phyloP scores from a whole-genome alignment of 2,329 filamentous ascomycete genomes.

The Fusarium kyushuense region DNA sequence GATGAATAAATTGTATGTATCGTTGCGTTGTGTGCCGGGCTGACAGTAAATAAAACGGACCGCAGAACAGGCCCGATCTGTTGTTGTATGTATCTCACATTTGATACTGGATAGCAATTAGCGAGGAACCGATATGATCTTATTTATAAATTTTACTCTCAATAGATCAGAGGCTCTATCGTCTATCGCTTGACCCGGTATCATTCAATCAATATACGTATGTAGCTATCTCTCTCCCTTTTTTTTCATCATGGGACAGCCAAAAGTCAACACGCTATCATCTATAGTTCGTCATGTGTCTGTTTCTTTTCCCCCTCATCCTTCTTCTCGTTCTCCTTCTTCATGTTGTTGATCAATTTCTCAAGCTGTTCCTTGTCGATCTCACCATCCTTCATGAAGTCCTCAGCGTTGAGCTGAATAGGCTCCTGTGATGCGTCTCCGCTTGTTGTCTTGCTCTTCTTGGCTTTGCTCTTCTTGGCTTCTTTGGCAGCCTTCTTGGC shows the following conservation, averaged over 20 bases:
- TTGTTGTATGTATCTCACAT: not conserved
- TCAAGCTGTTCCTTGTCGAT: conserved; percentile 47
- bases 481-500: conserved; percentile 61
- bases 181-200: conserved; percentile 36
- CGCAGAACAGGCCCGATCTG: conserved; percentile 4
- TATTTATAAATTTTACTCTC: conserved; percentile 31
- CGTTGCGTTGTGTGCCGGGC: not conserved
- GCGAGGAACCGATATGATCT: conserved; percentile 24
- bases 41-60: not conserved
- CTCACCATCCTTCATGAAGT: conserved; percentile 57
- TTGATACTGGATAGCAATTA: not conserved
- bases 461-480: conserved; percentile 56
- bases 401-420: conserved; percentile 60
- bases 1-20: conserved; percentile 1
- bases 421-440: conserved; percentile 55
- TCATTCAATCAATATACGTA: conserved; percentile 34
- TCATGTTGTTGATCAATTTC: conserved; percentile 46
- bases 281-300: conserved; percentile 55
- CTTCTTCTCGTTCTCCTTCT: conserved; percentile 41
- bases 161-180: conserved; percentile 38
- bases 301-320: conserved; percentile 42
- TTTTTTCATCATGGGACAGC: conserved; percentile 21
- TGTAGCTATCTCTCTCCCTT: conserved; percentile 28
- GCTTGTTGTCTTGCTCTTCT: conserved; percentile 55
- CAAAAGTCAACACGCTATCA: conserved; percentile 27